A percentile compares a stretch with the other conserved stretches of the same genome.
Conservation (phyloP, 176 grass and related monocot species). For the Cocos nucifera region DNA sequence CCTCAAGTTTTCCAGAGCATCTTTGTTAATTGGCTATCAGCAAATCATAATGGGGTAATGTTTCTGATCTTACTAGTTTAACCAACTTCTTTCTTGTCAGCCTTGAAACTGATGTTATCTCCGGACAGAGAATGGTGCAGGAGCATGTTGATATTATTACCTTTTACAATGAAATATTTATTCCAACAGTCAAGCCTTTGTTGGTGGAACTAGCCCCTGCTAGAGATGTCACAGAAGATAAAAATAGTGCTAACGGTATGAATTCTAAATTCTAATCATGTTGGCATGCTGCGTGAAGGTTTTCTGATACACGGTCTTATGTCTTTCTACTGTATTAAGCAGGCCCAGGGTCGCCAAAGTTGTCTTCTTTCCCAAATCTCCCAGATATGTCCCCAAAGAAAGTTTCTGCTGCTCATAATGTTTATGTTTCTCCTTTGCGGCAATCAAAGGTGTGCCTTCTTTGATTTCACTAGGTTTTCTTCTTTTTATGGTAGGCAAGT, state of each 20-base stretch:
- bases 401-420: conserved; percentile 82
- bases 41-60: conserved; percentile 48
- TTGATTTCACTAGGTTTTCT: background rate
- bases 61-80: conserved; percentile 10
- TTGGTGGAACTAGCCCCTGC: conserved; percentile 48
- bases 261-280: conserved; percentile 16
- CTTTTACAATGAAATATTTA: conserved; percentile 92
- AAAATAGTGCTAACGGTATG: conserved; percentile 48
- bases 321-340: conserved; percentile 23
- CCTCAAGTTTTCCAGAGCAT: conserved; percentile 60
- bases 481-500: too few species aligned
- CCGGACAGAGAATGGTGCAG: conserved; percentile 45
- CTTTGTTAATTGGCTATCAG: conserved; percentile 41
- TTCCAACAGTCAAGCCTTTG: conserved; percentile 73
- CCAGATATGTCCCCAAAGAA: conserved; percentile 98
- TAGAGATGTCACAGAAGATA: conserved; percentile 37
- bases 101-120: conserved; percentile 16
- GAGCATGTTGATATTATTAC: conserved; percentile 73
- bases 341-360: conserved; percentile 69
- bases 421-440: conserved; percentile 85
- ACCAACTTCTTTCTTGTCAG: conserved; percentile 14
- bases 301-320: conserved; percentile 15
- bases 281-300: conserved; percentile 13
- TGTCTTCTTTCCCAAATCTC: conserved; percentile 73
- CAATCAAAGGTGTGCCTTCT: conserved; percentile 66